A percentile compares a stretch with the other conserved stretches of the same genome.
These are phyloP conservation scores for Trichoderma asperellum DNA, from an alignment of 2,329 filamentous ascomycete genomes.

Conservation along the genomic window DNA sequence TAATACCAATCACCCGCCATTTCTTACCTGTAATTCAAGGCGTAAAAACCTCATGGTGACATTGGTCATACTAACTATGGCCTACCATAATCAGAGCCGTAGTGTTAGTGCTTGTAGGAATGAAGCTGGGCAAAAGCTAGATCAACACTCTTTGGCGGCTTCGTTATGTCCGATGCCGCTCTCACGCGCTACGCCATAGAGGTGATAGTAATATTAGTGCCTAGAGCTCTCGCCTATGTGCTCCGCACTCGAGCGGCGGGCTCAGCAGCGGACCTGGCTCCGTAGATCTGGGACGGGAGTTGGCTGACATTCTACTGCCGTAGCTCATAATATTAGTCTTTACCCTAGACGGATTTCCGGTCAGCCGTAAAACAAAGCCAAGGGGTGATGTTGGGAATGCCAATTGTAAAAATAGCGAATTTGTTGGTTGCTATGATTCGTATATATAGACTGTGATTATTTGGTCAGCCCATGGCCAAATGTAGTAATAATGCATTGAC, in stretches of 20 bases:
- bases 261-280: constrained; percentile 13
- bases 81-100: background rate
- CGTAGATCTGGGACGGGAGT: constrained; percentile 19
- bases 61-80: background rate
- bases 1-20: background rate
- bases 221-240: constrained; percentile 3
- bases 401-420: background rate
- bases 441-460: background rate
- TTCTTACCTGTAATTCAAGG: background rate
- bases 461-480: background rate
- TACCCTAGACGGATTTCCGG: background rate
- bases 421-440: background rate
- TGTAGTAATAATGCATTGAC: background rate
- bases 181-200: constrained; percentile 8
- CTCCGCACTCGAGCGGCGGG: constrained; percentile 6
- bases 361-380: background rate
- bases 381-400: background rate
- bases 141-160: background rate
- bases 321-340: background rate
- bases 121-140: background rate
- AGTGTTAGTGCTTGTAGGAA: background rate
- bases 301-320: constrained; percentile 13
- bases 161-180: constrained; percentile 23
- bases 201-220: constrained; percentile 4
- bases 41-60: background rate